Evolutionary conservation across 306 rosid species (phyloP).

Genomic region (Castanospermum australe): DNA sequence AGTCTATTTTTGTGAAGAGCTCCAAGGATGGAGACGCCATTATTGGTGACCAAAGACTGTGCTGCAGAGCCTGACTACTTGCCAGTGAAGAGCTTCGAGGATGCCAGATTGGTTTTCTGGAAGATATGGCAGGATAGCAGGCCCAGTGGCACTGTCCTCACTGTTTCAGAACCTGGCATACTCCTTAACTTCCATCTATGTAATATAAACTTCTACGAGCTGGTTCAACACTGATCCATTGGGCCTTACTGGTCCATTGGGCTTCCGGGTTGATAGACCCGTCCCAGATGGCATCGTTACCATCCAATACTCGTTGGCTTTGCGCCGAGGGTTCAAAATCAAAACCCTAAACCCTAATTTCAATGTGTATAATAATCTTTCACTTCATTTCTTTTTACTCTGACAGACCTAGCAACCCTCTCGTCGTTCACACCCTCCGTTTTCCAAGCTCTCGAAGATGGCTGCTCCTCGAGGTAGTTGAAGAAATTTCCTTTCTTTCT

Average conservation of each 20-base stretch:
- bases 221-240: too few relatives aligned
- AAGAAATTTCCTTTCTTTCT: neutral
- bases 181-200: slow-evolving; percentile 53
- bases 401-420: neutral
- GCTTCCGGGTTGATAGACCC: neutral
- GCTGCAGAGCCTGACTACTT: slow-evolving; percentile 37
- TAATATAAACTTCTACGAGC: too few relatives aligned
- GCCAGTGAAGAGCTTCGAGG: slow-evolving; percentile 32
- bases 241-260: too few relatives aligned
- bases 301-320: too few relatives aligned
- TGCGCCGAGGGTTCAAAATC: too few relatives aligned
- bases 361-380: neutral
- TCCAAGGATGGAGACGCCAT: slow-evolving; percentile 21
- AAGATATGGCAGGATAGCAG: slow-evolving; percentile 58
- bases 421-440: neutral
- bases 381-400: neutral
- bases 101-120: slow-evolving; percentile 32
- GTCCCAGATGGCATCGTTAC: too few relatives aligned
- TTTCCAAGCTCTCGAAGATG: neutral
- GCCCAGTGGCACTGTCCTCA: slow-evolving; percentile 41
- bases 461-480: neutral
- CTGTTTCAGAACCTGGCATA: slow-evolving; percentile 41
- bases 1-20: neutral
- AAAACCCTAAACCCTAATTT: neutral
- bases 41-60: neutral